A percentile compares a stretch with the other conserved stretches of the same genome.
Evolutionary conservation across 225 moss, liverwort and hornwort species (phyloP).

Genomic region (Antitrichia curtipendula): DNA sequence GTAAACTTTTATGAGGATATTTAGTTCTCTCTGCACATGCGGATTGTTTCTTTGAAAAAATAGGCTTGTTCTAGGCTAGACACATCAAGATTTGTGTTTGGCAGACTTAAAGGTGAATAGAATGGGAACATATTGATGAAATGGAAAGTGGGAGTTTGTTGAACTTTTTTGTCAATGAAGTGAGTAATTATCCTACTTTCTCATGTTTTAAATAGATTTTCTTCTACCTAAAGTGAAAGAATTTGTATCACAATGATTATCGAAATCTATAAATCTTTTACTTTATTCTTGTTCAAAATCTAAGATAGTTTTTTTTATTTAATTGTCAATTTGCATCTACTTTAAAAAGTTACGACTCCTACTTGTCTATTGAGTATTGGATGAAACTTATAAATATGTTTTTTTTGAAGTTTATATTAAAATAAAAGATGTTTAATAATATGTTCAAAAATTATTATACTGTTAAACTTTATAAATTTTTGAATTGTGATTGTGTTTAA

Average conservation of each 20-base stretch:
- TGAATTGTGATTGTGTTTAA: neutral
- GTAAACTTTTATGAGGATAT: neutral
- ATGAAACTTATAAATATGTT: neutral
- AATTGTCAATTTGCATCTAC: no score
- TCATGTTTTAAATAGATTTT: neutral
- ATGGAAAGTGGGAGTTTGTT: neutral
- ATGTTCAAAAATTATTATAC: no score
- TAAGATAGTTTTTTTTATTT: neutral
- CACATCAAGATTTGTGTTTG: no score
- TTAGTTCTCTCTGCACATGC: neutral
- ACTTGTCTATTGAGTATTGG: neutral
- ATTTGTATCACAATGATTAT: fast-evolving
- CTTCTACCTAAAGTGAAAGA: neutral
- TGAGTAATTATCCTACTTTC: neutral
- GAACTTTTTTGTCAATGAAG: neutral
- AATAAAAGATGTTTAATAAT: neutral
- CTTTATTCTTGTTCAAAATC: fast-evolving
- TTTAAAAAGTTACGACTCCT: neutral
- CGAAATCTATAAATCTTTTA: neutral
- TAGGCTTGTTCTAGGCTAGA: neutral
- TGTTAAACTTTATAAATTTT: neutral
- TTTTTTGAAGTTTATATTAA: neutral
- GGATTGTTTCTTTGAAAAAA: neutral
- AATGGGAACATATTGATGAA: neutral
- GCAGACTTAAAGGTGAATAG: neutral